Percentiles rank a stretch among this genome's conserved stretches.
phyloP scores from a whole-genome alignment of 352 stramenopile genomes.

The Thalassiosira exigua region DNA sequence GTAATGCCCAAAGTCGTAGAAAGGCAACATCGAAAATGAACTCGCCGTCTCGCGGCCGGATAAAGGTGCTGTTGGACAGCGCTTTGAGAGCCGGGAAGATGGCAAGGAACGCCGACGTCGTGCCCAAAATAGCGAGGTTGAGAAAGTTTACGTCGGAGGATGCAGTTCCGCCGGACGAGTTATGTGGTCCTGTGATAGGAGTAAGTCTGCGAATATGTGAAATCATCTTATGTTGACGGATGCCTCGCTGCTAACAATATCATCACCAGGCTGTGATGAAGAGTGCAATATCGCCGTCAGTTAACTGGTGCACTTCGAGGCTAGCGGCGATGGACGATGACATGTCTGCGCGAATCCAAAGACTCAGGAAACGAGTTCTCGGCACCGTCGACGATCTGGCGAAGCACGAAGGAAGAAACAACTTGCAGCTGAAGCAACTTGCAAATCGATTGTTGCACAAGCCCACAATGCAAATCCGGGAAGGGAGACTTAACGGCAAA shows the following conservation, averaged over 20 bases:
- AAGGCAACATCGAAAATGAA: no score
- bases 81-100: slow-evolving; percentile 74
- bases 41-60: slow-evolving; percentile 33
- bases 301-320: slow-evolving; percentile 45
- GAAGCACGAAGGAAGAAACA: not conserved
- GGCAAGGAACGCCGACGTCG: slow-evolving; percentile 62
- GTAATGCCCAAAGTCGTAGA: no score
- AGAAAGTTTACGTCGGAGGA: slow-evolving; percentile 58
- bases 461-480: slow-evolving; percentile 59
- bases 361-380: slow-evolving; percentile 21
- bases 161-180: slow-evolving; percentile 38
- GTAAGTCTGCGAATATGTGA: slow-evolving; percentile 16
- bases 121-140: slow-evolving; percentile 61
- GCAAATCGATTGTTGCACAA: slow-evolving; percentile 57
- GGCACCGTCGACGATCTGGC: slow-evolving; percentile 32
- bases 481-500: slow-evolving; percentile 31
- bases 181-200: slow-evolving; percentile 31
- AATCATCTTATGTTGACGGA: not conserved
- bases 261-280: slow-evolving; percentile 47
- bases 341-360: slow-evolving; percentile 19
- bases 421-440: slow-evolving; percentile 21
- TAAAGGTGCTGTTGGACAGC: slow-evolving; percentile 62
- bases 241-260: not conserved
- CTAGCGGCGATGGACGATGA: slow-evolving; percentile 40
- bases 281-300: slow-evolving; percentile 48